Evolutionary conservation across 257 asterid species (phyloP).

Genomic region (Cinchona pubescens): DNA sequence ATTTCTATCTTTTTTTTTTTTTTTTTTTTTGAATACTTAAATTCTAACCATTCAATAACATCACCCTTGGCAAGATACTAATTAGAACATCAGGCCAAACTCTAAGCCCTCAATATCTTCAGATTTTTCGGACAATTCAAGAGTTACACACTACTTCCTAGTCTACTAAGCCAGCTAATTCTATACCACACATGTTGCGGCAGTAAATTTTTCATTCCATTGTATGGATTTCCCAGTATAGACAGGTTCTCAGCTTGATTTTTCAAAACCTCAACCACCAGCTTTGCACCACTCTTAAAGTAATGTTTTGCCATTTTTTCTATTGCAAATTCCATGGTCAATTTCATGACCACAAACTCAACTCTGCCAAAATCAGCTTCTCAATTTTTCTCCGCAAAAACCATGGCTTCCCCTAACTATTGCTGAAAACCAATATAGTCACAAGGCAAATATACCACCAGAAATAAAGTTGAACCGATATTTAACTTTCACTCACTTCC

Average conservation of each 20-base stretch:
- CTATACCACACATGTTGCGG: neutral
- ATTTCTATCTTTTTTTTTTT: too few species aligned
- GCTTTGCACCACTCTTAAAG: too few species aligned
- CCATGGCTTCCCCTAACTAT: too few species aligned
- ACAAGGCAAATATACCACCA: too few species aligned
- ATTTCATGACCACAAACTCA: neutral
- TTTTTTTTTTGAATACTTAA: neutral
- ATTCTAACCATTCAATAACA: neutral
- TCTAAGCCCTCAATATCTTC: neutral
- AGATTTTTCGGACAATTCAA: neutral
- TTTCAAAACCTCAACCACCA: neutral
- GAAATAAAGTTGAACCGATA: too few species aligned
- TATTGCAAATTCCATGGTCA: too few species aligned
- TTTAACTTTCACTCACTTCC: too few species aligned
- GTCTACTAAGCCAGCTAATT: neutral
- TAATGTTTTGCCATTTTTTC: too few species aligned
- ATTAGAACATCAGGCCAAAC: neutral
- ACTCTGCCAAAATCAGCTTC: neutral
- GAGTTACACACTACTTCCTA: neutral
- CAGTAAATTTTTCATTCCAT: neutral
- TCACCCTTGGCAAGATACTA: neutral
- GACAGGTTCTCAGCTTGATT: neutral
- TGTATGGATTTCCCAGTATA: neutral
- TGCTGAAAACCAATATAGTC: too few species aligned
- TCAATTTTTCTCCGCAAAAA: too few species aligned